These are phyloP conservation scores for Oryza punctata DNA, from an alignment of 176 grass and related monocot genomes.

Conservation along the genomic window DNA sequence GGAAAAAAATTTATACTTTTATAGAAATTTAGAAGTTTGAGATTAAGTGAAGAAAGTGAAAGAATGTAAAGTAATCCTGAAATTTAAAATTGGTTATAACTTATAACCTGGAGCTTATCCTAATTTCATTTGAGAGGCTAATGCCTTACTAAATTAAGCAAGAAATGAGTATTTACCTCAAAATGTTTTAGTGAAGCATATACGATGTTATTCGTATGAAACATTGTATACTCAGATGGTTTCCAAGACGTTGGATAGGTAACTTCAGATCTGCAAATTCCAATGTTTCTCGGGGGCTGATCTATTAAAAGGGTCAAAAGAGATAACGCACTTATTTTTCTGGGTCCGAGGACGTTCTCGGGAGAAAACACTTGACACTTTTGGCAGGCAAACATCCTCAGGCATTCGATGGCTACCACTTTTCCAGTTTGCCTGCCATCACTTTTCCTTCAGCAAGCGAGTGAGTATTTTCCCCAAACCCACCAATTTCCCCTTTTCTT, in stretches of 20 bases:
- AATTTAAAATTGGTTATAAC: too few relatives aligned
- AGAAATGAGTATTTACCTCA: too few relatives aligned
- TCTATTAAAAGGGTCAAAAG: neutral
- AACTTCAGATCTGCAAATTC: neutral
- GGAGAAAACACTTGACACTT: slow-evolving; percentile 36
- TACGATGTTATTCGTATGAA: too few relatives aligned
- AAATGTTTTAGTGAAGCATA: too few relatives aligned
- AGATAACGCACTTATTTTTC: slow-evolving; percentile 15
- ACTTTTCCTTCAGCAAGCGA: slow-evolving; percentile 24
- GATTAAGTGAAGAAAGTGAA: too few relatives aligned
- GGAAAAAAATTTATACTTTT: too few relatives aligned
- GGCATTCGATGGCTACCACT: slow-evolving; percentile 18
- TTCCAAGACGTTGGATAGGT: neutral
- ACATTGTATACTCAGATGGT: neutral
- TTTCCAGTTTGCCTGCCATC: neutral
- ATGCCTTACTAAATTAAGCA: too few relatives aligned
- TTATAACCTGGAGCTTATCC: too few relatives aligned
- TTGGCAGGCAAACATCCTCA: slow-evolving; percentile 28
- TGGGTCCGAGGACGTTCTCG: slow-evolving; percentile 20
- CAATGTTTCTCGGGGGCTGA: neutral
- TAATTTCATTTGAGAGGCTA: too few relatives aligned
- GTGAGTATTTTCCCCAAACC: slow-evolving; percentile 46
- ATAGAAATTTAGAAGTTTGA: too few relatives aligned
- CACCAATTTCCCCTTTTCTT: slow-evolving; percentile 27
- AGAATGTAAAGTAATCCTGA: too few relatives aligned